phyloP scores from a whole-genome alignment of 192 early-diverging fungal species.

The Geosiphon pyriformis region DNA sequence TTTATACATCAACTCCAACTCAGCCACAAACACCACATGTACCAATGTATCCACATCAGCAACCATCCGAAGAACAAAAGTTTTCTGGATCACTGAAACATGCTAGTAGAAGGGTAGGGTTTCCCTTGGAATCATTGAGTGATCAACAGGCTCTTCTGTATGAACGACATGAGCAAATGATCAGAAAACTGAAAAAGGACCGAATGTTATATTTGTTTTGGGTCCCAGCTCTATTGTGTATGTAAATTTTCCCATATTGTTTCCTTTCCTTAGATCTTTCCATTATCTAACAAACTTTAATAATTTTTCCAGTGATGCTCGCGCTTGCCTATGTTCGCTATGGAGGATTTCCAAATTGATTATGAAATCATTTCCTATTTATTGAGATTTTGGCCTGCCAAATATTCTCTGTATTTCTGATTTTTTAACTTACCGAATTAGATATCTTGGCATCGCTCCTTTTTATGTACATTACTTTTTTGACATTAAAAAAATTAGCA shows the following conservation, averaged over 20 bases:
- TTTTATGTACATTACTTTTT: too few species aligned
- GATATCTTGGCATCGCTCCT: too few species aligned
- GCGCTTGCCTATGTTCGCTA: neutral
- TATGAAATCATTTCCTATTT: too few species aligned
- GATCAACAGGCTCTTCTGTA: conserved; percentile 3
- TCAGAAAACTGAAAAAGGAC: conserved; percentile 43
- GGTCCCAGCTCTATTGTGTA: conserved; percentile 46
- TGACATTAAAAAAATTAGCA: too few species aligned
- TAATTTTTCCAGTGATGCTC: neutral
- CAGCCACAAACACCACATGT: conserved; percentile 1
- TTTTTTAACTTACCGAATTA: too few species aligned
- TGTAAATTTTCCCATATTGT: conserved; percentile 1
- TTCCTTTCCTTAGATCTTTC: neutral
- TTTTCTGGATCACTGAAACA: neutral
- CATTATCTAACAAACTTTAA: neutral
- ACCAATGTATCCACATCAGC: conserved; percentile 20
- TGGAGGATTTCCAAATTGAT: too few species aligned
- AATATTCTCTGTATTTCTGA: too few species aligned
- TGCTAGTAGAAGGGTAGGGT: conserved; percentile 9
- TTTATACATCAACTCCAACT: neutral
- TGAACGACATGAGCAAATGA: conserved; percentile 31
- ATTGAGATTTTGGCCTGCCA: too few species aligned
- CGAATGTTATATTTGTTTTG: conserved; percentile 53
- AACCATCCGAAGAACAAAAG: neutral
- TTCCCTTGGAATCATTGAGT: neutral